Conservation (phyloP, 345 rosid species). For the Gossypium ekmanianum region DNA sequence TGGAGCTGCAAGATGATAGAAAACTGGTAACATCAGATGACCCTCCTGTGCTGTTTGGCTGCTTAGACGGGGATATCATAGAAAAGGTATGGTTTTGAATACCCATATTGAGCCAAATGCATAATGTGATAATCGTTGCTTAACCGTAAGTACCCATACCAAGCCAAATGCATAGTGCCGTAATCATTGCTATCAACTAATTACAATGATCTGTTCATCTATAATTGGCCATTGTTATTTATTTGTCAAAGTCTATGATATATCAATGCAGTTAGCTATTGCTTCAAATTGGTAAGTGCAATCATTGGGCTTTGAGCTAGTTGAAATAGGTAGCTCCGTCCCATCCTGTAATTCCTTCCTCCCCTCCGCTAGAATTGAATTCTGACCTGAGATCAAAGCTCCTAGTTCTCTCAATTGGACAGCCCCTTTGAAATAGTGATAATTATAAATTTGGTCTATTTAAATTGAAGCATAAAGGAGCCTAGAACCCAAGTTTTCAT, state of each 20-base stretch:
- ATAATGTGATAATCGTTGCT: neutral
- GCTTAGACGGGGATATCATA: conserved; percentile 59
- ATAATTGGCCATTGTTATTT: neutral
- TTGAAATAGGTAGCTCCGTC: neutral
- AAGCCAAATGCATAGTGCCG: neutral
- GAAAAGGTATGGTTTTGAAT: conserved; percentile 43
- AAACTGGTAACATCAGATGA: conserved; percentile 80
- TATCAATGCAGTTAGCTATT: neutral
- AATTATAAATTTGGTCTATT: neutral
- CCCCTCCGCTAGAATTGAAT: neutral
- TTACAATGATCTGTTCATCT: conserved; percentile 1
- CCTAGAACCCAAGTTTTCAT: neutral
- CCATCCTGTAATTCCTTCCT: neutral
- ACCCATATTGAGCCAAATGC: neutral
- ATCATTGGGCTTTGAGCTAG: neutral
- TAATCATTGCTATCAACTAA: conserved; percentile 7
- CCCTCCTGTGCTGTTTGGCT: conserved; percentile 67
- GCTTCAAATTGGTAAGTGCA: neutral
- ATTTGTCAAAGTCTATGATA: conserved; percentile 3
- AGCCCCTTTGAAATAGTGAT: neutral
- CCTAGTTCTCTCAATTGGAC: neutral
- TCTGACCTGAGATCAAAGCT: neutral
- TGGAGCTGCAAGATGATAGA: conserved; percentile 86
- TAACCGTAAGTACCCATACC: neutral
- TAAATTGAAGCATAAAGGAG: neutral